These are phyloP conservation scores for Candida suzukii DNA, from an alignment of 805 yeast genomes.

Conservation along the genomic window DNA sequence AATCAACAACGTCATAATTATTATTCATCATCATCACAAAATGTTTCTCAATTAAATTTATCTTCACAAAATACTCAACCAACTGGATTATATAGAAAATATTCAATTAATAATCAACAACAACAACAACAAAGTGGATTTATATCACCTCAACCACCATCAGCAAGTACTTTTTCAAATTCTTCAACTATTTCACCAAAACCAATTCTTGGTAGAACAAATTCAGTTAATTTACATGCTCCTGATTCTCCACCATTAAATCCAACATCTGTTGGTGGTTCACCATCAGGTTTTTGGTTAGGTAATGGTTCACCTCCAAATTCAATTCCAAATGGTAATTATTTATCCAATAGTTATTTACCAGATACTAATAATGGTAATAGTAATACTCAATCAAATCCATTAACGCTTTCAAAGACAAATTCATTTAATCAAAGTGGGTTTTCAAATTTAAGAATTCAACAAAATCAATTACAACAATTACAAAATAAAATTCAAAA, in stretches of 20 bases:
- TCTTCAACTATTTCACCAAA: neutral
- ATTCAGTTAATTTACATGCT: constrained; percentile 3
- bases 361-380: too few species aligned
- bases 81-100: constrained; percentile 1
- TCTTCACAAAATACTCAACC: neutral
- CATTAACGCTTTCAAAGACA: neutral
- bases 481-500: neutral
- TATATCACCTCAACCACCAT: neutral
- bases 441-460: constrained; percentile 10
- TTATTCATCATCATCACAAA: constrained; percentile 2
- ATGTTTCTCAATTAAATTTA: constrained; percentile 3
- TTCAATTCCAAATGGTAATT: constrained; percentile 18
- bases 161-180: neutral
- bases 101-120: constrained; percentile 4
- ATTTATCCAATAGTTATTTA: constrained; percentile 6
- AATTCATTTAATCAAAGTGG: constrained; percentile 1
- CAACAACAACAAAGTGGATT: neutral
- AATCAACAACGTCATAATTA: constrained; percentile 13
- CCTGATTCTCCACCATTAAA: constrained; percentile 49
- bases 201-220: neutral
- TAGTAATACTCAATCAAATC: too few species aligned
- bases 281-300: constrained; percentile 49
- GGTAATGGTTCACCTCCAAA: constrained; percentile 47
- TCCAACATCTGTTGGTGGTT: constrained; percentile 46
- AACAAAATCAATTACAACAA: constrained; percentile 2